Conservation (phyloP, 805 yeast species). For the Saturnispora sanitii region DNA sequence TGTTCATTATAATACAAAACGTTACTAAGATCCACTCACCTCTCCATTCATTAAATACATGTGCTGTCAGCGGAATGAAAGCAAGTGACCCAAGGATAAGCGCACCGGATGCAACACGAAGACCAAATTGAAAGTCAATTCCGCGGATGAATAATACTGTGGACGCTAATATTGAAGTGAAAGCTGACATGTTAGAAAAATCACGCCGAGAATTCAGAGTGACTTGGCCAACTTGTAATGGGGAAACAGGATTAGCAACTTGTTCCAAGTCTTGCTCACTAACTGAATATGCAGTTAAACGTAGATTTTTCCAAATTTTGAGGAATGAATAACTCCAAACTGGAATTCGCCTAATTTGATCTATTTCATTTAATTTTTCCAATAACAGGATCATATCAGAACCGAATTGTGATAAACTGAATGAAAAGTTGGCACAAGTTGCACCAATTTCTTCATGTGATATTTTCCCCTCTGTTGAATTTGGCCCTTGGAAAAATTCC, state of each 20-base stretch:
- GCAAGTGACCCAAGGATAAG: constrained; percentile 58
- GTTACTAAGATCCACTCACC: constrained; percentile 84
- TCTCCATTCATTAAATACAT: constrained; percentile 52
- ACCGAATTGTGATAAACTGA: constrained; percentile 53
- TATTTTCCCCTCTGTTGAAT: constrained; percentile 34
- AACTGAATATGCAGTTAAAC: too few relatives aligned
- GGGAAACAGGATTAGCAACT: too few relatives aligned
- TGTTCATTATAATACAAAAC: constrained; percentile 75
- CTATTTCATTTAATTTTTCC: constrained; percentile 29
- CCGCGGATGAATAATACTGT: constrained; percentile 44
- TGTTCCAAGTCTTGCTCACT: too few relatives aligned
- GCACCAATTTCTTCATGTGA: constrained; percentile 79
- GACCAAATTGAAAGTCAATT: constrained; percentile 67
- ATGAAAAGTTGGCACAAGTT: constrained; percentile 70
- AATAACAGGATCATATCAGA: constrained; percentile 45
- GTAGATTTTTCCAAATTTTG: too few relatives aligned
- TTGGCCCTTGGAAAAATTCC: constrained; percentile 37
- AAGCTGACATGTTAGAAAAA: too few relatives aligned
- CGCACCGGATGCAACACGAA: constrained; percentile 73
- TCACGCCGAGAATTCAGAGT: too few relatives aligned
- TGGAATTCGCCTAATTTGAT: too few relatives aligned
- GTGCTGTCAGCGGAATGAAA: constrained; percentile 45
- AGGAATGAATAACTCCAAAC: too few relatives aligned
- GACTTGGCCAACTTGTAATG: too few relatives aligned
- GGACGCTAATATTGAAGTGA: too few relatives aligned